Evolutionary conservation across 2,329 filamentous ascomycete genomes (phyloP).

Genomic region (Fonsecaea pugnacius): DNA sequence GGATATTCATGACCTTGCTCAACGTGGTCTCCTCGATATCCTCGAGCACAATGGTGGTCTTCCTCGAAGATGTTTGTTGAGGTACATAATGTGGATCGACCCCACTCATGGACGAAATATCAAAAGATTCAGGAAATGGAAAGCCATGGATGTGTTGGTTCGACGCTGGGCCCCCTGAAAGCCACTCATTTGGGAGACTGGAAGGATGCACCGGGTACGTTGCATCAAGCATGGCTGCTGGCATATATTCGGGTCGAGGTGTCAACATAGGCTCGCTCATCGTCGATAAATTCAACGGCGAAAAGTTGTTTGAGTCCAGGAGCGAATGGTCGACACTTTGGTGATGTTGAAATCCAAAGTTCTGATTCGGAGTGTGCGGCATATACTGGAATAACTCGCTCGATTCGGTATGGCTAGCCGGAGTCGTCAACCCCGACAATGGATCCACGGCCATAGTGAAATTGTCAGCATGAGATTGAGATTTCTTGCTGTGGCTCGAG

Average conservation of each 20-base stretch:
- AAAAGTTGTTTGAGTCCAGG: constrained; percentile 2
- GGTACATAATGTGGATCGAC: background rate
- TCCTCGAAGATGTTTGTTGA: background rate
- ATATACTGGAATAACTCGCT: constrained; percentile 2
- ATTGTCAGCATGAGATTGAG: background rate
- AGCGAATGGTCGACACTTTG: background rate
- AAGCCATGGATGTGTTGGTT: constrained; percentile 8
- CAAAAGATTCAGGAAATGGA: constrained; percentile 10
- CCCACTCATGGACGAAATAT: constrained; percentile 2
- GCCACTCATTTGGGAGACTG: constrained; percentile 1
- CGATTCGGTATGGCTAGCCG: background rate
- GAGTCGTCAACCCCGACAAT: background rate
- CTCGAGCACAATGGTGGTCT: constrained; percentile 4
- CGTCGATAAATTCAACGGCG: constrained; percentile 1
- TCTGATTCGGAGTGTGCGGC: background rate
- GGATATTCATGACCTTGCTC: constrained; percentile 14
- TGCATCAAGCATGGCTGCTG: background rate
- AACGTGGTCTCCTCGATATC: constrained; percentile 12
- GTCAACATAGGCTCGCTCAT: constrained; percentile 8
- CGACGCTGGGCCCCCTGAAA: background rate
- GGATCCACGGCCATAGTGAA: background rate
- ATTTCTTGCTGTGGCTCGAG: background rate
- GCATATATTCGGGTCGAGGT: constrained; percentile 6
- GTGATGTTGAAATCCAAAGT: background rate
- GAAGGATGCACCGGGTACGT: constrained; percentile 3